Base-by-base conservation (phyloP, 106 monocot species). In the Ottelia alismoides region DNA sequence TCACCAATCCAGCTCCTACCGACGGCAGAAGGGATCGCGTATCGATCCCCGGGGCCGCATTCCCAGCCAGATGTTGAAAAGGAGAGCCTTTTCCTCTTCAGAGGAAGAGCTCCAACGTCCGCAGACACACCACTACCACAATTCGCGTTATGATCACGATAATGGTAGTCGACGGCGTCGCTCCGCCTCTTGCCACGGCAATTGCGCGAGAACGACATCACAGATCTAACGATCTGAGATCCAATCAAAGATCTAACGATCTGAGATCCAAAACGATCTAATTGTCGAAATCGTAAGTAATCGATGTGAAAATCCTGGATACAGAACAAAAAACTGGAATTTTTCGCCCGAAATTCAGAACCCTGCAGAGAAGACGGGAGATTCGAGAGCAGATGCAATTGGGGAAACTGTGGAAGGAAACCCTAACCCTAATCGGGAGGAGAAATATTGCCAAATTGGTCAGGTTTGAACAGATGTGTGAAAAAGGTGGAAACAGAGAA, bases 61-160 rank as follows among this genome's bases (percentile, higher is more conserved):
- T 57, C 65, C 61, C 71, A 32, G 6, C 31, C n/a, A 18, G 52
- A 11, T 31, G 32, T 43, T 3, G 62, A 28, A 27, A 51, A 32
- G 20, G 61, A 47, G 23, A 30, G 30, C 53, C 53, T 62, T 57
- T 73, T 63, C 63, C 73, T 68, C 68, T 73, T 72, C 51, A 55
- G 20, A 24, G 72, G 57, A 4, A 68, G 78, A 18, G 51, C 61
- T 6, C 35, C 21, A 63, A 20, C 28, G 30, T 22, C 61, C 61
- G 17, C 29, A 1, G 25, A 3, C 17, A 12, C 51, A 35, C 32
- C 18, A 35, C 28, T 27, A 0, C 25, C 27, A 7, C 28, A 47
- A 27, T n/a, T 46, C 16, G 2, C 44, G 20, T 47, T 45, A 17
- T n/a, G n/a, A n/a, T n/a, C 3, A 12, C 2, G 28, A 47, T 18